A percentile compares a stretch with the other conserved stretches of the same genome.
These are phyloP conservation scores for Talaromyces nanjingensis DNA, from an alignment of 495 filamentous ascomycete genomes.

Conservation along the genomic window DNA sequence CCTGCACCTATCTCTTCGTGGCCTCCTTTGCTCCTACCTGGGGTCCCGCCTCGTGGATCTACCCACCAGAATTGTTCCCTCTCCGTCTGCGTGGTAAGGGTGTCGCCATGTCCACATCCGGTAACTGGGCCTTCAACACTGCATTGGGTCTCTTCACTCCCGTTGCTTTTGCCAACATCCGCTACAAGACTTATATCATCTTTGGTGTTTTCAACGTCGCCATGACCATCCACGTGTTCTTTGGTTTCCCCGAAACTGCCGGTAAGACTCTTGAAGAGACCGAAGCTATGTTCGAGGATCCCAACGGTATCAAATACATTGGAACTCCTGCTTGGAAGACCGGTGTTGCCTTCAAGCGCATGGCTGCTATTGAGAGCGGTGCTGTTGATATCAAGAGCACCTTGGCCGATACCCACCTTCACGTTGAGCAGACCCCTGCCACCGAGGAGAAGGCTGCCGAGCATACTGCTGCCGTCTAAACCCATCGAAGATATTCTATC, in stretches of 20 bases:
- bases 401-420: neutral
- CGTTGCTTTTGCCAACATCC: conserved; percentile 64
- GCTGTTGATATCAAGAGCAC: conserved; percentile 4
- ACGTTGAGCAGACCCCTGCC: neutral
- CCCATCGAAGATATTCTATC: neutral
- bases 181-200: conserved; percentile 66
- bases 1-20: conserved; percentile 62
- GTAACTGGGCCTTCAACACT: conserved; percentile 78
- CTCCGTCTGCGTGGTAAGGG: conserved; percentile 57
- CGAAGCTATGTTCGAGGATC: conserved; percentile 61
- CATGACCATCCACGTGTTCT: conserved; percentile 70
- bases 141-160: conserved; percentile 75
- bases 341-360: conserved; percentile 26
- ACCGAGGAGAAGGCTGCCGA: neutral
- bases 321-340: conserved; percentile 69
- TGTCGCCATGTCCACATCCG: conserved; percentile 64
- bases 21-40: conserved; percentile 51
- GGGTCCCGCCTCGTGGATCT: conserved; percentile 62
- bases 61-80: conserved; percentile 63
- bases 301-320: conserved; percentile 51
- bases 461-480: neutral
- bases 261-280: conserved; percentile 77
- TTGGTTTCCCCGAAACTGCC: conserved; percentile 77
- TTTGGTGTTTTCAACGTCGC: conserved; percentile 70
- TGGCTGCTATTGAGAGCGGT: conserved; percentile 4